These are phyloP conservation scores for Phytophthora pistaciae DNA, from an alignment of 352 stramenopile genomes.

Conservation along the genomic window DNA sequence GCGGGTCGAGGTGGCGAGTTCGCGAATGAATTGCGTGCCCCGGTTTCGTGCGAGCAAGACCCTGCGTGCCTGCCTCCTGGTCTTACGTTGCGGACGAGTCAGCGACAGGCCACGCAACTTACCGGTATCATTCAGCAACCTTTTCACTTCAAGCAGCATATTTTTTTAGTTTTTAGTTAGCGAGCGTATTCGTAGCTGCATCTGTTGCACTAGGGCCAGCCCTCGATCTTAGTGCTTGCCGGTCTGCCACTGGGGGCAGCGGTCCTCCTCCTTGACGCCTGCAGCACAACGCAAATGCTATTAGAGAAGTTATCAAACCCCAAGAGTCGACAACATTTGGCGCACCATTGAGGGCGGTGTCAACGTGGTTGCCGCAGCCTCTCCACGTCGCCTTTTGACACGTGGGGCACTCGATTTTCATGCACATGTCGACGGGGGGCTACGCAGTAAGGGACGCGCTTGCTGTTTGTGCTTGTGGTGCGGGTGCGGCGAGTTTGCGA, in stretches of 20 bases:
- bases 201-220: background rate
- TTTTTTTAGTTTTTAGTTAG: background rate
- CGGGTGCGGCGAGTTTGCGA: slow-evolving; percentile 9
- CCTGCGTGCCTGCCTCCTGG: too few species aligned
- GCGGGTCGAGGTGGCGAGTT: slow-evolving; percentile 20
- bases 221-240: slow-evolving; percentile 43
- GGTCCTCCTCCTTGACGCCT: slow-evolving; percentile 48
- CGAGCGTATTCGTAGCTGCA: background rate
- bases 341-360: slow-evolving; percentile 50
- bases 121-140: too few species aligned
- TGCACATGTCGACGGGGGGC: slow-evolving; percentile 45
- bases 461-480: background rate
- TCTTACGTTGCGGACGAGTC: background rate
- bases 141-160: too few species aligned
- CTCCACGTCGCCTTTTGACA: slow-evolving; percentile 70
- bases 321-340: background rate
- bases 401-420: slow-evolving; percentile 59
- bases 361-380: slow-evolving; percentile 64
- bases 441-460: too few species aligned
- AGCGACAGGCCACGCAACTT: background rate
- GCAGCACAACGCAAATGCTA: background rate
- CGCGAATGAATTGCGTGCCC: slow-evolving; percentile 15
- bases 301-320: background rate
- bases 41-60: too few species aligned
- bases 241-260: slow-evolving; percentile 52